Conservation (phyloP, 1,284 basidiomycete species). For the Ganoderma lucidum region DNA sequence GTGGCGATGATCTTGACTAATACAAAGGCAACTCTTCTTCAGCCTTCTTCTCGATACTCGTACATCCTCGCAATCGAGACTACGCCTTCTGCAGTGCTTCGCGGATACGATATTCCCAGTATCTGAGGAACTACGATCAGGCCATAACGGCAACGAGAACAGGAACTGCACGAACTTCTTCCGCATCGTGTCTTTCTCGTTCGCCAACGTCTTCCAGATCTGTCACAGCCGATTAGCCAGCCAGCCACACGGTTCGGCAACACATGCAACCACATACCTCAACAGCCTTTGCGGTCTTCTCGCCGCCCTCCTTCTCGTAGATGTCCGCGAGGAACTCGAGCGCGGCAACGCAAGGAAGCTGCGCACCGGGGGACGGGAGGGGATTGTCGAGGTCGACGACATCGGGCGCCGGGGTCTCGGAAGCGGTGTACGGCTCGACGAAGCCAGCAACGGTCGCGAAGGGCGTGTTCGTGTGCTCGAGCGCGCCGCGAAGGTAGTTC, state of each 20-base stretch:
- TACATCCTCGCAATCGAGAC: constrained; percentile 8
- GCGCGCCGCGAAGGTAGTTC: constrained; percentile 90
- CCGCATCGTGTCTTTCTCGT: constrained; percentile 79
- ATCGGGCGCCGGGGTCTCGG: constrained; percentile 39
- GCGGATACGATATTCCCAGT: constrained; percentile 54
- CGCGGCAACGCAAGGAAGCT: constrained; percentile 79
- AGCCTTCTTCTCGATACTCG: constrained; percentile 7
- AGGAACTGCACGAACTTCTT: constrained; percentile 65
- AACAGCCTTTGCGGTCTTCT: constrained; percentile 55
- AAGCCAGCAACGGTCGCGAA: constrained; percentile 66
- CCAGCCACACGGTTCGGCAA: not conserved
- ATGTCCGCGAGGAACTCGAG: constrained; percentile 90
- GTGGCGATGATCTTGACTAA: not conserved
- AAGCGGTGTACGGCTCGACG: constrained; percentile 67
- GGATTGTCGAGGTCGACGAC: constrained; percentile 81
- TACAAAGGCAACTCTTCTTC: not conserved
- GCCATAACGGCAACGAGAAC: not conserved
- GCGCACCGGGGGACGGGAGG: constrained; percentile 68
- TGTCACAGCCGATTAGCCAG: constrained; percentile 26
- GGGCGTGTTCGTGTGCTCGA: constrained; percentile 66
- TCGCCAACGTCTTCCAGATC: constrained; percentile 78
- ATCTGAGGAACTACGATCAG: constrained; percentile 35
- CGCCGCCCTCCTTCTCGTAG: constrained; percentile 64
- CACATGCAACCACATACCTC: constrained; percentile 45
- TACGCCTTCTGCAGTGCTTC: constrained; percentile 43